These are phyloP conservation scores for Panaeolus papilionaceus DNA, from an alignment of 768 basidiomycete genomes.

Conservation along the genomic window DNA sequence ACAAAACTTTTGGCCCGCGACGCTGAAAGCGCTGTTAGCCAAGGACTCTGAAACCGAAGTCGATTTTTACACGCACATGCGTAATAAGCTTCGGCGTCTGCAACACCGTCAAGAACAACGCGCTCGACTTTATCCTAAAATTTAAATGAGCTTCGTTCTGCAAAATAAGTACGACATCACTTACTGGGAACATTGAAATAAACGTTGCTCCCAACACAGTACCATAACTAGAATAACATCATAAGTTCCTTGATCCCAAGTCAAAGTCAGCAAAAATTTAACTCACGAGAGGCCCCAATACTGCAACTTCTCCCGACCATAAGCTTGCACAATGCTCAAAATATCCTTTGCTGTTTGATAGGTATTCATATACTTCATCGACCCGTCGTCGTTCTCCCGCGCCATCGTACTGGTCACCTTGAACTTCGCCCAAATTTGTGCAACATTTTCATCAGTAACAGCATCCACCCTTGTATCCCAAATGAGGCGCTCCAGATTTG, in stretches of 20 bases:
- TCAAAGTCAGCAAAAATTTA: neutral
- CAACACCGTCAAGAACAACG: constrained; percentile 46
- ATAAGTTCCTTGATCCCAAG: neutral
- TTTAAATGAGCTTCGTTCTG: constrained; percentile 20
- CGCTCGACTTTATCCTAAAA: constrained; percentile 42
- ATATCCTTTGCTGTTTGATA: constrained; percentile 45
- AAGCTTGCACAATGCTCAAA: constrained; percentile 39
- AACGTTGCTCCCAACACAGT: constrained; percentile 35
- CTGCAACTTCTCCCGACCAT: constrained; percentile 38
- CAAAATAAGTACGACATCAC: neutral
- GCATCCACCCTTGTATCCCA: constrained; percentile 30
- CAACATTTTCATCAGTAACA: constrained; percentile 31
- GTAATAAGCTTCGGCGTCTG: constrained; percentile 47
- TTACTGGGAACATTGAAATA: constrained; percentile 40
- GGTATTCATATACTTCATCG: constrained; percentile 39
- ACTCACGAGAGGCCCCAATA: constrained; percentile 40
- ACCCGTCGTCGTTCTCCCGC: constrained; percentile 34
- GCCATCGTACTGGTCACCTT: constrained; percentile 39
- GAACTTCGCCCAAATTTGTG: constrained; percentile 38
- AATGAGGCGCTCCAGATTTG: constrained; percentile 37
- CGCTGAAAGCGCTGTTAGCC: neutral
- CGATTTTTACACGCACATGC: constrained; percentile 30
- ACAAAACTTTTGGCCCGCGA: constrained; percentile 41
- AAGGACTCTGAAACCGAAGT: too few relatives aligned
- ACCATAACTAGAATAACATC: constrained; percentile 30